These are phyloP conservation scores for Pseudocercospora musae DNA, from an alignment of 2,329 filamentous ascomycete species.

Conservation along the genomic window DNA sequence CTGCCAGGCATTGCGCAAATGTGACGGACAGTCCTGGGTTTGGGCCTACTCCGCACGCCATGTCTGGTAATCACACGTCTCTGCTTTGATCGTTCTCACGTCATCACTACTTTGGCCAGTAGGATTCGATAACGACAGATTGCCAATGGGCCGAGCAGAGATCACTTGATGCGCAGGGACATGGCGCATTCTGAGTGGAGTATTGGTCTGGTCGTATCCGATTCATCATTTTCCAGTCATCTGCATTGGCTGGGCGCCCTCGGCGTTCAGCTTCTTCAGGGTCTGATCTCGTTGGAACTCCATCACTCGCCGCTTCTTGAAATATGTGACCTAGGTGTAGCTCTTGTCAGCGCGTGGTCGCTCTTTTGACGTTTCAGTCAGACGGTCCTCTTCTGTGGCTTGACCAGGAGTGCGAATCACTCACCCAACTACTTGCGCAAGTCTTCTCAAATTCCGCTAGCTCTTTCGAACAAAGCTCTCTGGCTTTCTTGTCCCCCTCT, in stretches of 20 bases:
- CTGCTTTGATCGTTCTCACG: background rate
- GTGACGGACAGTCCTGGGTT: background rate
- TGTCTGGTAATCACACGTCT: background rate
- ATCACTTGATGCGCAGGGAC: background rate
- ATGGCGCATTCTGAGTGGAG: background rate
- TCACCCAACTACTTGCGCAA: constrained; percentile 87
- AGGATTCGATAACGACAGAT: background rate
- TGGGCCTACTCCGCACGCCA: background rate
- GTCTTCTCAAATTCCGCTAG: constrained; percentile 71
- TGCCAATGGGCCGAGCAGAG: background rate
- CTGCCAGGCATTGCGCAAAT: background rate
- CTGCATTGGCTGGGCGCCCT: constrained; percentile 39
- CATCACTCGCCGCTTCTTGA: constrained; percentile 93
- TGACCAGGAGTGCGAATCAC: constrained; percentile 36
- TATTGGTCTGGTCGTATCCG: background rate
- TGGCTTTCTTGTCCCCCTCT: constrained; percentile 50
- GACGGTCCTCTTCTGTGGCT: too few species aligned
- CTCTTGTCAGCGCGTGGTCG: background rate
- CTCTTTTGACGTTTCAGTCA: background rate
- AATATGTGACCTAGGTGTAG: constrained; percentile 75
- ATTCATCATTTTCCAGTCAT: constrained; percentile 4
- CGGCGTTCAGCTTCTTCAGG: constrained; percentile 62
- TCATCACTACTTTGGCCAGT: background rate
- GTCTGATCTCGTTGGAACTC: constrained; percentile 82
- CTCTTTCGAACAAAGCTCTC: constrained; percentile 55